phyloP scores from a whole-genome alignment of 371 early-diverging fungal species.

The Amoeboradix gromovi region DNA sequence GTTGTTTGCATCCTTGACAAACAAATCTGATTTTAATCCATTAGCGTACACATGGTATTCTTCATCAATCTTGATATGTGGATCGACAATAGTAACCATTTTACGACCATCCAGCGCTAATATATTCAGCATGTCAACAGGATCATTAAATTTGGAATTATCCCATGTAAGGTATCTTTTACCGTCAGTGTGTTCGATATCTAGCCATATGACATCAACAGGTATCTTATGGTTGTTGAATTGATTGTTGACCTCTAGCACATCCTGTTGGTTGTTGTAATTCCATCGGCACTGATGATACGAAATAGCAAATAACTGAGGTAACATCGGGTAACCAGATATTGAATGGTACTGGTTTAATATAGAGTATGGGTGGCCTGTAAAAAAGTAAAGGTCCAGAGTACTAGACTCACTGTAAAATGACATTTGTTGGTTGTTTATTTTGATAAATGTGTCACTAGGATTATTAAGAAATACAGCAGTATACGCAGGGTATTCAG shows the following conservation, averaged over 20 bases:
- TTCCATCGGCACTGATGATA: slow-evolving; percentile 89
- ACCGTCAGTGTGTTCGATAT: slow-evolving; percentile 73
- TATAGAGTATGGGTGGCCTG: slow-evolving; percentile 41
- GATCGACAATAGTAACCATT: slow-evolving; percentile 84
- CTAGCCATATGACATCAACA: slow-evolving; percentile 75
- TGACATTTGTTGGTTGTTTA: slow-evolving; percentile 17
- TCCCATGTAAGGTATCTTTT: slow-evolving; percentile 78
- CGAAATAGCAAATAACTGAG: slow-evolving; percentile 59
- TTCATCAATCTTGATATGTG: slow-evolving; percentile 66
- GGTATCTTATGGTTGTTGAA: slow-evolving; percentile 62
- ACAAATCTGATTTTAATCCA: slow-evolving; percentile 33
- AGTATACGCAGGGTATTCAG: too few relatives aligned
- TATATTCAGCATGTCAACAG: slow-evolving; percentile 45
- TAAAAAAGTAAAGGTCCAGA: slow-evolving; percentile 60
- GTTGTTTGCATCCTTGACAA: slow-evolving; percentile 35
- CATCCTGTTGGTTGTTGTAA: slow-evolving; percentile 54
- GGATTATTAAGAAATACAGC: slow-evolving; percentile 73
- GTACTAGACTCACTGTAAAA: slow-evolving; percentile 49
- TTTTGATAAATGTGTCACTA: slow-evolving; percentile 89
- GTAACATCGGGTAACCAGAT: slow-evolving; percentile 53
- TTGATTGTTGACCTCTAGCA: slow-evolving; percentile 35
- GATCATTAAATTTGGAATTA: slow-evolving; percentile 47
- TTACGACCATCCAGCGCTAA: slow-evolving; percentile 42
- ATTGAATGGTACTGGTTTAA: slow-evolving; percentile 35
- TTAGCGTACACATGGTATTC: slow-evolving; percentile 42